Percentiles rank a stretch among this genome's conserved stretches.
These are phyloP conservation scores for Talaromyces liani DNA, from an alignment of 495 filamentous ascomycete species.

Conservation along the genomic window DNA sequence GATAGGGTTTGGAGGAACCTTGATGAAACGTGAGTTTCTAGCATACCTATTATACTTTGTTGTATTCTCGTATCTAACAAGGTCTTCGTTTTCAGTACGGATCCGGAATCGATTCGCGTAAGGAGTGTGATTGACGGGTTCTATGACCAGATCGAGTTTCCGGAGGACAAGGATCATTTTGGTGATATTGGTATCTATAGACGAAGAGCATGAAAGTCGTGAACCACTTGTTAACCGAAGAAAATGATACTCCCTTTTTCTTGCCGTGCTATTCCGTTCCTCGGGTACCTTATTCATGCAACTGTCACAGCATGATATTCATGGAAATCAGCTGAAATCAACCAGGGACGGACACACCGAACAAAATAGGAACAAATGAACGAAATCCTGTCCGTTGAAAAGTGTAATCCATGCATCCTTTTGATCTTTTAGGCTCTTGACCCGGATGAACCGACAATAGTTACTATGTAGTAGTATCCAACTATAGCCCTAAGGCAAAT, in stretches of 20 bases:
- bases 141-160: slow-evolving; percentile 14
- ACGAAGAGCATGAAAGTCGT: slow-evolving; percentile 7
- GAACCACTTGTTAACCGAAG: not conserved
- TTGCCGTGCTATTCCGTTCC: not conserved
- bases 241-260: not conserved
- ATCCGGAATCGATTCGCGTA: slow-evolving; percentile 19
- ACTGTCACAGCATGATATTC: not conserved
- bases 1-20: slow-evolving; percentile 16
- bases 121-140: slow-evolving; percentile 13
- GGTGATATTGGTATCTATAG: slow-evolving; percentile 19
- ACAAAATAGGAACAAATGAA: not conserved
- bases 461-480: not conserved
- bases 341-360: not conserved
- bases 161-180: slow-evolving; percentile 14
- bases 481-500: not conserved
- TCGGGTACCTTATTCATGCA: not conserved
- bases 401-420: not conserved
- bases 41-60: not conserved
- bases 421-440: not conserved
- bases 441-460: not conserved
- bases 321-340: not conserved
- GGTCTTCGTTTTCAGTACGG: slow-evolving; percentile 14
- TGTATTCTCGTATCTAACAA: not conserved
- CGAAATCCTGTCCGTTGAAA: not conserved
- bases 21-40: not conserved